Evolutionary conservation across 2,329 filamentous ascomycete genomes (phyloP), one percentile per base, ranked within the genome.

Genomic region (Colletotrichum phormii): DNA sequence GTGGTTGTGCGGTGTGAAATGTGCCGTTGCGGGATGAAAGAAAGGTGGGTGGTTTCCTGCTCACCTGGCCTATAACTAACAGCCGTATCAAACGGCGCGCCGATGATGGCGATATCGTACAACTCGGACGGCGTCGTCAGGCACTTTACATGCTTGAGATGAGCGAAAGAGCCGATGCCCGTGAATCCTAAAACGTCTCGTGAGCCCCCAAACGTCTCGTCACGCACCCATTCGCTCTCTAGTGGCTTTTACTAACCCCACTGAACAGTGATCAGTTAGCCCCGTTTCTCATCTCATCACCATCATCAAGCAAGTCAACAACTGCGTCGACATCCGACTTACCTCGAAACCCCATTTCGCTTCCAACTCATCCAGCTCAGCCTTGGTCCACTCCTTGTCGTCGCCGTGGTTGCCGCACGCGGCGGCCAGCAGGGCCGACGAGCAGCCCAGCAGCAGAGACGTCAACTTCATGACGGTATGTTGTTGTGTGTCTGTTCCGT

Each of bases 111-210:
- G 77, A 95, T 93, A 79, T 95, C 93, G 77, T 90, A 94, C 15
- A 83, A 82, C 78, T 90, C 88, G 31, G 87, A 84, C 1, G 91
- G 91, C 59, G 88, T 88, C n/a, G 90, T 89, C 46, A 95, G 86
- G 77, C 93, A 95, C 79, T 91, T 93, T 75, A 89, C 86, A 75
- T 94, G 86, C 76, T 89, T 86, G 35, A 94, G 86, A 77, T 94
- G 93, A 51, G 92, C 93, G 81, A 94, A 95, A 46, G 91, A 91
- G 65, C 91, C 91, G 75, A 97, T 93, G 72, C 94, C 94, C 33
- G 89, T 88, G 80, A 94, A 97, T 1, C 67, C 74, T 74, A n/a
- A 13, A 55, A 18, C 26, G 22, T 51, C 31, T 49, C 86, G 87
- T 90, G 90, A 88, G 85, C 88, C 57, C n/a, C 57, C 18, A 42